phyloP scores from a whole-genome alignment of 2,329 filamentous ascomycete genomes.

The Fusarium sp. region DNA sequence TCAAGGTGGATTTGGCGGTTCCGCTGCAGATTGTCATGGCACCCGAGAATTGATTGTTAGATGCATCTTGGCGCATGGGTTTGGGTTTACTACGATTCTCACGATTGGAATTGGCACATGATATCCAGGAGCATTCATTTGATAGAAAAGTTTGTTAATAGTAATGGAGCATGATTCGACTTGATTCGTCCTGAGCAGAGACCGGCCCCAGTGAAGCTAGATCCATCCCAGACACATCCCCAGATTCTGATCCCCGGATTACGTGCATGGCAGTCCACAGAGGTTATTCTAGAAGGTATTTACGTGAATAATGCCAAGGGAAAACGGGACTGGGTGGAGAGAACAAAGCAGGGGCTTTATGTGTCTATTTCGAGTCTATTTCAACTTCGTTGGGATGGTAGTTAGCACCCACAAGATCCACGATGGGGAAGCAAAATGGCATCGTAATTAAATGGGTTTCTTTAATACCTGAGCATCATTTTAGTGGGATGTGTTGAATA shows the following conservation, averaged over 20 bases:
- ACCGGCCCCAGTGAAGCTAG: too few relatives aligned
- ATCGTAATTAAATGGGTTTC: too few relatives aligned
- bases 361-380: slow-evolving; percentile 13
- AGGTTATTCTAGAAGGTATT: background rate
- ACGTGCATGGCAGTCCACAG: background rate
- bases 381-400: background rate
- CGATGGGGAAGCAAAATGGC: too few relatives aligned
- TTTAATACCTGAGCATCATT: too few relatives aligned
- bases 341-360: background rate
- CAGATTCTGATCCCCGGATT: background rate
- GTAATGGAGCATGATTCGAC: slow-evolving; percentile 15
- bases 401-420: background rate
- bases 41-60: slow-evolving; percentile 14
- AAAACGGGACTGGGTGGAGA: slow-evolving; percentile 9
- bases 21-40: slow-evolving; percentile 40
- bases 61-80: background rate
- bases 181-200: too few relatives aligned
- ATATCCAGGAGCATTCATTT: slow-evolving; percentile 37
- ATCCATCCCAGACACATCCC: background rate
- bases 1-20: slow-evolving; percentile 38
- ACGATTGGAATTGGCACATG: slow-evolving; percentile 24
- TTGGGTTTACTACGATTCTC: background rate
- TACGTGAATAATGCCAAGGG: slow-evolving; percentile 5
- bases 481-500: too few relatives aligned
- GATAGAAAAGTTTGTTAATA: slow-evolving; percentile 33